These are phyloP conservation scores for Ettlia oleoabundans DNA, from an alignment of 139 green algal genomes.

Conservation along the genomic window DNA sequence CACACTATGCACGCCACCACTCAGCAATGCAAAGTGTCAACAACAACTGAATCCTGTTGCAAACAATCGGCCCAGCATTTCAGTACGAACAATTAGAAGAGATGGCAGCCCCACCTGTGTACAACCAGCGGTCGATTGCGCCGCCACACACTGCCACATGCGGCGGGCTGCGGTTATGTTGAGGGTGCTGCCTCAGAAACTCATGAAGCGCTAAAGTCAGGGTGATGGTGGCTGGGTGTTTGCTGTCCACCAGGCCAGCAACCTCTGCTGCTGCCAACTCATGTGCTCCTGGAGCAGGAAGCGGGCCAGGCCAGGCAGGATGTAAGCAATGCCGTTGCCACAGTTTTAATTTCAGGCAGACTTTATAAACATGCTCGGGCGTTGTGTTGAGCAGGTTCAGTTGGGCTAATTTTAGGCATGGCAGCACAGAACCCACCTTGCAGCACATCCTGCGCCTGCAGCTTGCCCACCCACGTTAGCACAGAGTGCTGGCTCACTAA, in stretches of 20 bases:
- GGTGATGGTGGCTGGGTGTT: background rate
- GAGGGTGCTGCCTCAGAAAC: too few species aligned
- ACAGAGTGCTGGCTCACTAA: constrained; percentile 33
- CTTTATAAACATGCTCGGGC: too few species aligned
- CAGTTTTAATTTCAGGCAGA: too few species aligned
- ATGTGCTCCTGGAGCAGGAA: constrained; percentile 9
- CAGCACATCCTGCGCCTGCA: constrained; percentile 43
- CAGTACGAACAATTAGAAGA: too few species aligned
- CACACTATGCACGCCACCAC: background rate
- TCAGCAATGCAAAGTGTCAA: background rate
- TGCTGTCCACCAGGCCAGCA: background rate
- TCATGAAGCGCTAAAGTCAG: background rate
- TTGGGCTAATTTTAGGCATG: too few species aligned
- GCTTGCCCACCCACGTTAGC: constrained; percentile 32
- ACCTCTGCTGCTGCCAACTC: background rate
- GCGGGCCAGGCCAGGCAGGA: background rate
- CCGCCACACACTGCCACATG: background rate
- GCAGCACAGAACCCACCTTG: constrained; percentile 6
- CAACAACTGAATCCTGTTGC: background rate
- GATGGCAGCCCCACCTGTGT: background rate
- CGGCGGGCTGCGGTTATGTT: constrained; percentile 3
- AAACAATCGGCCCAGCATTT: background rate
- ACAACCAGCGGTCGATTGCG: constrained; percentile 17
- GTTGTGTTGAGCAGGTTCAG: too few species aligned
- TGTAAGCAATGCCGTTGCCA: too few species aligned